Evolutionary conservation across 169 alveolate species (phyloP).

Genomic region (Pseudocohnilembus persalinus): DNA sequence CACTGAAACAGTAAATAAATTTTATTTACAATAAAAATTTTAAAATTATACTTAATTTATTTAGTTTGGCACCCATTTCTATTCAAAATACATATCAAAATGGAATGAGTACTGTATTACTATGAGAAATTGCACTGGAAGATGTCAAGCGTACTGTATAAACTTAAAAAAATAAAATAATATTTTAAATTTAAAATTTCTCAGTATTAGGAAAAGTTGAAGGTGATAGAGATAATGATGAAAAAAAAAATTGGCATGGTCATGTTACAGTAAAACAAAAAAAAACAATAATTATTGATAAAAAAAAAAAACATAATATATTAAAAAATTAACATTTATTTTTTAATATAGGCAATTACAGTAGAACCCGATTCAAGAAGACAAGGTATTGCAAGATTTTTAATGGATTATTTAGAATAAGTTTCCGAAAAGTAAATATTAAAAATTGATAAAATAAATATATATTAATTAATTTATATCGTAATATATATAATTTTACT

Average conservation of each 20-base stretch:
- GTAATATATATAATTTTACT: too few species aligned
- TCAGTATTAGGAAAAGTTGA: constrained; percentile 93
- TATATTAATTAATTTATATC: too few species aligned
- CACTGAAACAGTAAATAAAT: constrained; percentile 85
- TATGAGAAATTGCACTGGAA: constrained; percentile 87
- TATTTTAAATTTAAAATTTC: not conserved
- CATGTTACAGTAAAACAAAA: constrained; percentile 81
- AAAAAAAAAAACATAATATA: not conserved
- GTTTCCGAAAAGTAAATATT: constrained; percentile 65
- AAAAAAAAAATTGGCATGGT: constrained; percentile 93
- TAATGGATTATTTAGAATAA: constrained; percentile 92
- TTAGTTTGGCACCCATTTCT: constrained; percentile 84
- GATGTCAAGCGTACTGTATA: constrained; percentile 88
- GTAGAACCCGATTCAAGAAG: constrained; percentile 93
- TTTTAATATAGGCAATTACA: constrained; percentile 85
- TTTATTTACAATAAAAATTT: not conserved
- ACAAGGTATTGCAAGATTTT: constrained; percentile 91
- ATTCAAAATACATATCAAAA: constrained; percentile 88
- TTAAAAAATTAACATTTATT: too few species aligned
- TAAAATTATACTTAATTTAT: not conserved
- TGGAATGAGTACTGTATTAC: constrained; percentile 94
- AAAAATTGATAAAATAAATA: constrained; percentile 25
- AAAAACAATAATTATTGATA: not conserved
- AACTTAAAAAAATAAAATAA: not conserved
- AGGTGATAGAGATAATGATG: constrained; percentile 80